Conservation (phyloP, 352 stramenopile genomes). For the Chloridella minuta region DNA sequence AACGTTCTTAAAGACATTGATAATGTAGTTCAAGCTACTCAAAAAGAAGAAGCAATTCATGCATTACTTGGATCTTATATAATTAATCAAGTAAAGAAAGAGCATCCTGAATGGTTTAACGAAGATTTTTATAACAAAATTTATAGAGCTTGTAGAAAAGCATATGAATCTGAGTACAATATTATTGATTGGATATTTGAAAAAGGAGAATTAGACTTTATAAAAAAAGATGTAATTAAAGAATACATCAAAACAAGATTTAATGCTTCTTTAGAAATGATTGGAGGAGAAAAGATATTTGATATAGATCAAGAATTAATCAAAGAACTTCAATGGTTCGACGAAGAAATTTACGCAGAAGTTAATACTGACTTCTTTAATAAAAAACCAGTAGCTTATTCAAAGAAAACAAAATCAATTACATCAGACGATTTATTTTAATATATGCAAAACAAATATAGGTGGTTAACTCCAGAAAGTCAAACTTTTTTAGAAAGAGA, state of each 20-base stretch:
- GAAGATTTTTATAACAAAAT: not conserved
- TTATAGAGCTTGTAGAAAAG: not conserved
- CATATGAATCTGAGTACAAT: not conserved
- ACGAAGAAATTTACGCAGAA: not conserved
- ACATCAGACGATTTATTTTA: not conserved
- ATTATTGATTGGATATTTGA: not conserved
- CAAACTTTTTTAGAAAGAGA: not conserved
- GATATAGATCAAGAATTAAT: not conserved
- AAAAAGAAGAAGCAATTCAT: not conserved
- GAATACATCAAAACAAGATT: not conserved
- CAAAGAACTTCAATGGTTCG: not conserved
- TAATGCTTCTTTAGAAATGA: not conserved
- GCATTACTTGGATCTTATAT: not conserved
- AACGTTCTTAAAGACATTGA: not conserved
- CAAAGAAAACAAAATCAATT: not conserved
- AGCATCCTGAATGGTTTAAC: not conserved
- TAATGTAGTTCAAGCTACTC: not conserved
- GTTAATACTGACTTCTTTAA: not conserved
- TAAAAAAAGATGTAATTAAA: not conserved
- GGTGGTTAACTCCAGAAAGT: not conserved
- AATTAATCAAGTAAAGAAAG: not conserved
- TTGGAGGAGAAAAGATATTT: not conserved
- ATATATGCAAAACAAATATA: not conserved
- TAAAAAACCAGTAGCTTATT: not conserved
- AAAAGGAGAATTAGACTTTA: not conserved